These are phyloP conservation scores for Lepidopterella palustris DNA, from an alignment of 495 filamentous ascomycete species.

Conservation along the genomic window DNA sequence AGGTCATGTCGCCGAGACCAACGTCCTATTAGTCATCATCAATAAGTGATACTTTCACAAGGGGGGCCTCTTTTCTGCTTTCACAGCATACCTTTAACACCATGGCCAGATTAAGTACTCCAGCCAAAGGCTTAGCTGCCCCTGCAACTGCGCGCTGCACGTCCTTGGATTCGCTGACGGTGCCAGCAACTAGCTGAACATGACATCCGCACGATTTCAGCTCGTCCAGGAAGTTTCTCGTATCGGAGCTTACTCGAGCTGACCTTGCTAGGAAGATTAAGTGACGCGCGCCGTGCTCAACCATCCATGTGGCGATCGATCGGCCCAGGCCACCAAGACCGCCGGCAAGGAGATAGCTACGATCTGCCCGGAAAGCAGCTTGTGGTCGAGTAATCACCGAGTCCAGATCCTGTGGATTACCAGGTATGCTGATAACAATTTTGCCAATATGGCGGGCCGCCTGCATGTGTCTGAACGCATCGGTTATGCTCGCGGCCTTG, in stretches of 20 bases:
- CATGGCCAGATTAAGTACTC: background rate
- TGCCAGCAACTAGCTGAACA: background rate
- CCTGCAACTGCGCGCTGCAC: background rate
- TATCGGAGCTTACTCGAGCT: background rate
- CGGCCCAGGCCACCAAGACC: slow-evolving; percentile 2
- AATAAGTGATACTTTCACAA: no score
- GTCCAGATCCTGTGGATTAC: no score
- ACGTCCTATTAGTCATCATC: background rate
- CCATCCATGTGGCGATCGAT: background rate
- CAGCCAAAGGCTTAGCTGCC: background rate
- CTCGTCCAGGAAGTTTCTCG: background rate
- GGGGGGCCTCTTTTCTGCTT: no score
- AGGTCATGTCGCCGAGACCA: background rate
- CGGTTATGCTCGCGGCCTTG: background rate
- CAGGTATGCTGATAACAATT: background rate
- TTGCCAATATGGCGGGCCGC: background rate
- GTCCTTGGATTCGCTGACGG: background rate
- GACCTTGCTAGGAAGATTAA: background rate
- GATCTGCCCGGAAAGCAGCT: background rate
- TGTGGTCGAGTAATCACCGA: background rate
- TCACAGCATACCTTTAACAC: background rate
- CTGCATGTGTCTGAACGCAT: slow-evolving; percentile 2
- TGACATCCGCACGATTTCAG: background rate
- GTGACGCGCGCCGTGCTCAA: background rate
- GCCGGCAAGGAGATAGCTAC: background rate